Percentiles rank a stretch among this genome's conserved stretches.
These are phyloP conservation scores for Cercospora sp. DNA, from an alignment of 2,329 filamentous ascomycete species.

Conservation along the genomic window DNA sequence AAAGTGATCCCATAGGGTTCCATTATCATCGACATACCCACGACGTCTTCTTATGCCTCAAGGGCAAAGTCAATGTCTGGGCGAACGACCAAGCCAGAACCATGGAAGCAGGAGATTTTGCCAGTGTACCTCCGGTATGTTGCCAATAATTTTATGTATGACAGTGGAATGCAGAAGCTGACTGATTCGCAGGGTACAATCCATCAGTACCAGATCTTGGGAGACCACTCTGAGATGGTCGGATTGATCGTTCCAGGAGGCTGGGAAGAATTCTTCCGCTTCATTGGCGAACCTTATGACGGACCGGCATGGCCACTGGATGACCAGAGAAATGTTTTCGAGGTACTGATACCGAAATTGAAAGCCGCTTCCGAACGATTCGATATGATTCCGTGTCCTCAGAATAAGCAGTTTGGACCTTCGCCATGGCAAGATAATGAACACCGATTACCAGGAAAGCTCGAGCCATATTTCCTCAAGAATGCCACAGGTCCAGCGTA, in stretches of 20 bases:
- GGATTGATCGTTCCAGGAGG: constrained; percentile 59
- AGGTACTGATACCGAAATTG: constrained; percentile 55
- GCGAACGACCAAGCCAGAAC: constrained; percentile 58
- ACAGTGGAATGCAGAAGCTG: neutral
- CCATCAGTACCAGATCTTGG: constrained; percentile 58
- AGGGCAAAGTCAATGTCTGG: constrained; percentile 58
- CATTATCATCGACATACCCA: constrained; percentile 59
- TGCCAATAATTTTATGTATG: too few relatives aligned
- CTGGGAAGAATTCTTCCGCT: constrained; percentile 63
- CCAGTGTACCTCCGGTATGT: constrained; percentile 57
- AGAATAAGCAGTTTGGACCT: constrained; percentile 50
- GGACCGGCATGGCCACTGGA: constrained; percentile 51
- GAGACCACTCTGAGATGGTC: constrained; percentile 56
- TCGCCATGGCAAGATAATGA: constrained; percentile 47
- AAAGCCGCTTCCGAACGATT: constrained; percentile 57
- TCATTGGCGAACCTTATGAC: constrained; percentile 55
- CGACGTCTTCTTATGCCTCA: constrained; percentile 58
- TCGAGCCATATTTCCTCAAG: constrained; percentile 53
- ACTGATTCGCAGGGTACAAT: constrained; percentile 45
- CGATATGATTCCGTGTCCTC: constrained; percentile 56
- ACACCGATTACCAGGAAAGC: constrained; percentile 42
- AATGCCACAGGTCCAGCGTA: constrained; percentile 53
- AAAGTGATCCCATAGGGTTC: constrained; percentile 53
- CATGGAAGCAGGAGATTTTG: constrained; percentile 58
- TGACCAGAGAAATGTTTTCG: constrained; percentile 54